These are phyloP conservation scores for Globisporangium solare DNA, from an alignment of 352 stramenopile species.

Conservation along the genomic window DNA sequence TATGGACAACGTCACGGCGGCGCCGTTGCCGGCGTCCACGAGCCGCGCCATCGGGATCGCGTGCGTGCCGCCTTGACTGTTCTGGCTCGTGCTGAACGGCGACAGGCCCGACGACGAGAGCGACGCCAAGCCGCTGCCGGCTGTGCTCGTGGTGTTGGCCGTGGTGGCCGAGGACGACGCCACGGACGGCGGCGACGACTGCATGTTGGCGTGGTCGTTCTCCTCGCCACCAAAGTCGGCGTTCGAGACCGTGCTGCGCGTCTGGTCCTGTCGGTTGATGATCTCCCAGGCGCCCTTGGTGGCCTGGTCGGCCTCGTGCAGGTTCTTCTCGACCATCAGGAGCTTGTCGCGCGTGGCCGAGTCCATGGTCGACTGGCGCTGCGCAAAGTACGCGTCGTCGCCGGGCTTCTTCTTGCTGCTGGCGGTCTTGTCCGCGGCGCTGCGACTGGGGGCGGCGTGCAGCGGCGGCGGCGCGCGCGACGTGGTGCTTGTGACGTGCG, in stretches of 20 bases:
- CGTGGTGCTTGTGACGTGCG: not conserved
- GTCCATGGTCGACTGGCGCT: conserved; percentile 78
- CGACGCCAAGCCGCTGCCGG: not conserved
- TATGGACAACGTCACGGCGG: conserved; percentile 12
- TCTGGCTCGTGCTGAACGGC: not conserved
- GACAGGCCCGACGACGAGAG: conserved; percentile 13
- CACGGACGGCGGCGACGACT: conserved; percentile 4
- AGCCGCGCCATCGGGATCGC: conserved; percentile 14
- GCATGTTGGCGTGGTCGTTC: conserved; percentile 13
- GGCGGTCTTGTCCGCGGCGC: not conserved
- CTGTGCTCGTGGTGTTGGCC: not conserved
- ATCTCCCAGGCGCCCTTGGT: conserved; percentile 82
- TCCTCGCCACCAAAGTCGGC: conserved; percentile 26
- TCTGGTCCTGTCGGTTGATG: conserved; percentile 37
- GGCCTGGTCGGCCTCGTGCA: conserved; percentile 75
- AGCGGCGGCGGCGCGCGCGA: not conserved
- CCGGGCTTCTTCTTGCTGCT: conserved; percentile 8
- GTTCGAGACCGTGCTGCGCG: conserved; percentile 5
- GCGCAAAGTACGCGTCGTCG: conserved; percentile 52
- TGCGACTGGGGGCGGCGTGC: not conserved
- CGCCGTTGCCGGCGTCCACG: conserved; percentile 9
- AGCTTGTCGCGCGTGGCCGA: conserved; percentile 79
- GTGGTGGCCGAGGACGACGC: conserved; percentile 1
- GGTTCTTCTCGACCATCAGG: conserved; percentile 72
- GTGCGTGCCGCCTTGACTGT: not conserved